Evolutionary conservation across 129 eudicot genomes (phyloP), one percentile per base, ranked within the genome.

Genomic region (Cynara cardunculus): DNA sequence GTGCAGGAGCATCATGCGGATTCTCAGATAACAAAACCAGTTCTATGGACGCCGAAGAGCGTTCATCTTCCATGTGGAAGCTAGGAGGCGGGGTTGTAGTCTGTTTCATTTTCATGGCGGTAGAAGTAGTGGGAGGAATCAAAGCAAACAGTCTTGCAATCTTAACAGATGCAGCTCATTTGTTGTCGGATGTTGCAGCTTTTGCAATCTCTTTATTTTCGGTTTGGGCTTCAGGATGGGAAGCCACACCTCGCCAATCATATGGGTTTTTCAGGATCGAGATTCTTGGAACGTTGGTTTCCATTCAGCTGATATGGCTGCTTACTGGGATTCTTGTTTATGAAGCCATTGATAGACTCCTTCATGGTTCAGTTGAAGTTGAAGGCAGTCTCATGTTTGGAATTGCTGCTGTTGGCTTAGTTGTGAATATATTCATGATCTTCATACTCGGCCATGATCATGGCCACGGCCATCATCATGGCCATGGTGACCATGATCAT

Each of bases 181-280:
- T 89, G 32, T 71, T 89, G 2, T 89, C 88, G 0, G 92, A 89
- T 67, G 92, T 89, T 28, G 92, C 89, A 19, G 92, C 92, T 64
- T 89, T 89, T 59, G 85, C 87, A 2, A 89, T 89, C 81, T 89
- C 89, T 0, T 71, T 89, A 53, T 86, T 89, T 30, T 86, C 92
- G 2, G 72, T 89, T 9, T 89, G 92, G 92, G 92, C 92, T n/a
- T 76, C 88, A 0, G 92, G 90, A 22, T 89, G 92, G 90, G 90
- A 89, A 78, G 92, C 92, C 28, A 89, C 83, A 39, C 88, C 90
- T 25, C 90, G 87, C 19, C 92, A 89, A 25, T 84, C 92, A 13
- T 89, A 86, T 25, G 88, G 92, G 1, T 89, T 89, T 56, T 86
- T 84, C 35, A 81, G 92, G 28, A 89, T 89, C 14, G 92, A 89